These are phyloP conservation scores for Mrakiaceae sp. DNA, from an alignment of 1,284 basidiomycete species.

Conservation along the genomic window DNA sequence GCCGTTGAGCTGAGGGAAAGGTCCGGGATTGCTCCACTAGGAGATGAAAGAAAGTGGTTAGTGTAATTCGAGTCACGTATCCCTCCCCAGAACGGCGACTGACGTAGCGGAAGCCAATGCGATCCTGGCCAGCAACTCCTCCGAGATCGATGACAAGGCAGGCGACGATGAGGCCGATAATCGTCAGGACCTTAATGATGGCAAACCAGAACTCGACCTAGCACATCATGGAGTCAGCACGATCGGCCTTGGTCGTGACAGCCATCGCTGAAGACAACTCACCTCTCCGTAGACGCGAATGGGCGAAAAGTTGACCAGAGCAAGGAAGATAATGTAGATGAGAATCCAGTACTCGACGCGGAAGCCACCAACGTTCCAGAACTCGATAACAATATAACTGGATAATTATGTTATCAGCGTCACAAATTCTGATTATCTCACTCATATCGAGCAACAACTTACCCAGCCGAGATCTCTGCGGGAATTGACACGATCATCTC, in stretches of 20 bases:
- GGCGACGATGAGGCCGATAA: conserved; percentile 41
- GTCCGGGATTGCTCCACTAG: conserved; percentile 40
- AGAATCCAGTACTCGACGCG: conserved; percentile 25
- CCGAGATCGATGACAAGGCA: conserved; percentile 46
- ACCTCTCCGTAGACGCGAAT: conserved; percentile 40
- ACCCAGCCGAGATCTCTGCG: conserved; percentile 11
- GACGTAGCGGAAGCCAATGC: conserved; percentile 25
- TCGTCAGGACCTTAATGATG: conserved; percentile 35
- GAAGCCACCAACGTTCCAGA: too few species aligned
- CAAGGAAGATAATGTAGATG: conserved; percentile 29
- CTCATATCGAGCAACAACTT: conserved; percentile 9
- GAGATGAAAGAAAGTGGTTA: too few species aligned
- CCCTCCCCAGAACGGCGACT: too few species aligned
- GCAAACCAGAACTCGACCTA: conserved; percentile 46
- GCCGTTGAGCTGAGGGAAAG: conserved; percentile 17
- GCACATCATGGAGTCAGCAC: too few species aligned
- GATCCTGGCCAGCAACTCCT: conserved; percentile 32
- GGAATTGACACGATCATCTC: conserved; percentile 23
- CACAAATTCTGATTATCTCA: neutral
- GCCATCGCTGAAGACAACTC: conserved; percentile 20
- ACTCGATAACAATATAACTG: conserved; percentile 17
- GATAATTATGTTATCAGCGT: conserved; percentile 30
- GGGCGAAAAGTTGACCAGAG: conserved; percentile 25
- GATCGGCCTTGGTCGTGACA: too few species aligned
- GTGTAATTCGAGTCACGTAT: too few species aligned